Conservation (phyloP, 2,329 filamentous ascomycete species). For the Trichoderma sp. region DNA sequence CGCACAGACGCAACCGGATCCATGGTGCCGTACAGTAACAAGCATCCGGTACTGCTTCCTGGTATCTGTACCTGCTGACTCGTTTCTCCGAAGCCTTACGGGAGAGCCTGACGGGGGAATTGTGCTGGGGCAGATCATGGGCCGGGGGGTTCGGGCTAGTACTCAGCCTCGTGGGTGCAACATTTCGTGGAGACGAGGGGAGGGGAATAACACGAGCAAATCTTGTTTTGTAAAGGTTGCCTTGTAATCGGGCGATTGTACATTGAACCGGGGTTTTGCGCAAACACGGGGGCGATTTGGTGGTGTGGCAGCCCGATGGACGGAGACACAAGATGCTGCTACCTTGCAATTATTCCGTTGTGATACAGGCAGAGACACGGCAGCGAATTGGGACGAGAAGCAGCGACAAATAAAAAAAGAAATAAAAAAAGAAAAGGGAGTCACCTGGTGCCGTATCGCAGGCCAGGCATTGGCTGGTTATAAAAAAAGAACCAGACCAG, state of each 20-base stretch:
- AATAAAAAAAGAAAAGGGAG: not conserved
- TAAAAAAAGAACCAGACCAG: not conserved
- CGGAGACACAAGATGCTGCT: not conserved
- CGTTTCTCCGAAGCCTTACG: not conserved
- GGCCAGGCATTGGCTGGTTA: not conserved
- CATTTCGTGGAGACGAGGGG: not conserved
- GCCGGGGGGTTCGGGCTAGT: not conserved
- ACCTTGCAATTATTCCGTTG: not conserved
- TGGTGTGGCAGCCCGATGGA: not conserved
- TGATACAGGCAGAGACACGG: not conserved
- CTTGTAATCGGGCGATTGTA: not conserved
- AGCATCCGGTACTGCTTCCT: no score
- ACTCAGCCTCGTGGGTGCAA: not conserved
- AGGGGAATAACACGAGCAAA: not conserved
- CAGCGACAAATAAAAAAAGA: not conserved
- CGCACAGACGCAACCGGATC: not conserved
- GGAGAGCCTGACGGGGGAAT: not conserved
- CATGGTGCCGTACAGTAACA: not conserved
- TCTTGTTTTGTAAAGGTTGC: not conserved
- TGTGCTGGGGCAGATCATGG: not conserved
- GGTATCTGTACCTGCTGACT: not conserved
- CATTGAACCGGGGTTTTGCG: not conserved
- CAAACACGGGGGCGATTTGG: not conserved
- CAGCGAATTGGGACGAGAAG: not conserved
- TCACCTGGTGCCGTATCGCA: not conserved